Conservation (phyloP, 805 yeast genomes). For the Saccharomycopsis sp. region DNA sequence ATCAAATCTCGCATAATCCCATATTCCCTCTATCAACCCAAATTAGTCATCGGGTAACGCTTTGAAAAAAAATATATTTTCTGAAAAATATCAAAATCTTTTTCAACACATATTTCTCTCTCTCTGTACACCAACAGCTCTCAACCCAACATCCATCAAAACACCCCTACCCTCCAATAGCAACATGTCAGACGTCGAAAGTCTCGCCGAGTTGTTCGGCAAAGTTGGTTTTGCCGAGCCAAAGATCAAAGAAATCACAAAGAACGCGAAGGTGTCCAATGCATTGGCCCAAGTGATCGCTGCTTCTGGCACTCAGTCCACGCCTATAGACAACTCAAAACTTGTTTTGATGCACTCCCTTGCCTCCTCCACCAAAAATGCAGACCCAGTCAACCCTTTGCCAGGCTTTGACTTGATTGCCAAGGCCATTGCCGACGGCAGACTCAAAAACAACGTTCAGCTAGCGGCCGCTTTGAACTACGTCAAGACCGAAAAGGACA, state of each 20-base stretch:
- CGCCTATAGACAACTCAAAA: constrained; percentile 48
- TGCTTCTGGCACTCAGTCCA: constrained; percentile 31
- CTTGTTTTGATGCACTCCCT: constrained; percentile 67
- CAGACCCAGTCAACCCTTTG: constrained; percentile 32
- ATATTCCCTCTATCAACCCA: too few species aligned
- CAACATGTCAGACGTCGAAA: constrained; percentile 26
- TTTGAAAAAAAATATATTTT: too few species aligned
- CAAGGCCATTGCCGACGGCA: constrained; percentile 55
- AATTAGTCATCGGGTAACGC: too few species aligned
- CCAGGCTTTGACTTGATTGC: constrained; percentile 47
- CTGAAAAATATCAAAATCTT: too few species aligned
- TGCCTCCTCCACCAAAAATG: constrained; percentile 65
- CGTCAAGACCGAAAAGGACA: constrained; percentile 43
- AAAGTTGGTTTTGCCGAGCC: constrained; percentile 63
- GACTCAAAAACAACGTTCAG: constrained; percentile 63
- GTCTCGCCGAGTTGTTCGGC: constrained; percentile 29
- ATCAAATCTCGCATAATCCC: too few species aligned
- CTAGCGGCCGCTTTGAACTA: constrained; percentile 77
- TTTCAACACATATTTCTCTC: too few species aligned
- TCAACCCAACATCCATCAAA: too few species aligned
- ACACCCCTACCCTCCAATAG: too few species aligned
- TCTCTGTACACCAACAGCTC: too few species aligned
- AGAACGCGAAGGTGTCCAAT: constrained; percentile 76
- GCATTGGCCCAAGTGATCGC: constrained; percentile 55
- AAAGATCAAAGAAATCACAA: constrained; percentile 72